Evolutionary conservation across 2,329 filamentous ascomycete species (phyloP).

Genomic region (Mycocentrospora acerina): DNA sequence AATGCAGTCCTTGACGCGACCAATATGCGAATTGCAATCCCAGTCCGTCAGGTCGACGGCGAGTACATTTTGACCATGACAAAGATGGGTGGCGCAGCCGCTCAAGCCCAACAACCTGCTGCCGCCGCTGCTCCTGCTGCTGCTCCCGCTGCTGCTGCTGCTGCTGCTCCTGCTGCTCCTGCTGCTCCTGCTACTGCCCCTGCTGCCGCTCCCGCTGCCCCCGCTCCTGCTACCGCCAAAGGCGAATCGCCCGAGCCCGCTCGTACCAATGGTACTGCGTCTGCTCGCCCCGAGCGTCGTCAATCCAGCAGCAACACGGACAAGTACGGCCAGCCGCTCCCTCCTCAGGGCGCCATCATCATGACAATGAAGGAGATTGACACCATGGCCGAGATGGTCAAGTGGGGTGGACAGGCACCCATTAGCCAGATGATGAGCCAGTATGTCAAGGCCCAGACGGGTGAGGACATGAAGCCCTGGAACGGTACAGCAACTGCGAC

Average conservation of each 20-base stretch:
- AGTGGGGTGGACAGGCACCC: constrained; percentile 33
- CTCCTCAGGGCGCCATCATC: constrained; percentile 28
- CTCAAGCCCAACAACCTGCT: constrained; percentile 2
- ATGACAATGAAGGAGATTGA: constrained; percentile 40
- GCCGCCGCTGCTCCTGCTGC: constrained; percentile 4
- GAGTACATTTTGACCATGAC: constrained; percentile 41
- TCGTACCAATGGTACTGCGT: too few species aligned
- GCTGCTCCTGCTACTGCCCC: background rate
- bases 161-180: constrained; percentile 1
- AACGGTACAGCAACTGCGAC: constrained; percentile 4
- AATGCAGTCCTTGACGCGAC: constrained; percentile 37
- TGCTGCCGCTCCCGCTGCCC: background rate
- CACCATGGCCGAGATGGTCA: constrained; percentile 28
- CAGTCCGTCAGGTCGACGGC: constrained; percentile 38
- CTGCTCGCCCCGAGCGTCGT: constrained; percentile 21
- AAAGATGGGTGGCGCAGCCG: constrained; percentile 18
- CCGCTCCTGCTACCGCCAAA: constrained; percentile 5
- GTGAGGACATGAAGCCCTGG: constrained; percentile 7
- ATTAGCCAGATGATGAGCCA: constrained; percentile 40
- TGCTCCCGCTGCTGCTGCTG: constrained; percentile 10
- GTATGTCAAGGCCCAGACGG: constrained; percentile 31
- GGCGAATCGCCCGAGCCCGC: constrained; percentile 2
- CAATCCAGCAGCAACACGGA: constrained; percentile 14
- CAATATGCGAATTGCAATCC: constrained; percentile 41
- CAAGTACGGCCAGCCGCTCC: constrained; percentile 18